Conservation (phyloP, 1,139 yeast species). For the Torulaspora globosa region DNA sequence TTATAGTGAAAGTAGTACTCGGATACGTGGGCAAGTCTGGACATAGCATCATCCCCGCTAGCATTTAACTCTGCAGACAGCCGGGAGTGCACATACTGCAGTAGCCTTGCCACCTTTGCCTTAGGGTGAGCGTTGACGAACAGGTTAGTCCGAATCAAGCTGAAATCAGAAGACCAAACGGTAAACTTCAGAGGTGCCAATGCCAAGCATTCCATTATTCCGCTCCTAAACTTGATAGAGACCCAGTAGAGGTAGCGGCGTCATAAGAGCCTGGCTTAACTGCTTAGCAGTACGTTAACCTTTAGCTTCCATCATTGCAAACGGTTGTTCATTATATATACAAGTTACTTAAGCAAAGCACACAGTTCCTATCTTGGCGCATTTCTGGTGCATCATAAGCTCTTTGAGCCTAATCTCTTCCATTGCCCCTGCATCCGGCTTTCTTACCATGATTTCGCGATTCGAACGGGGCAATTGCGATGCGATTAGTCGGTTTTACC, state of each 20-base stretch:
- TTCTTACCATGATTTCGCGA: neutral
- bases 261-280: neutral
- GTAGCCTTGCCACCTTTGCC: constrained; percentile 24
- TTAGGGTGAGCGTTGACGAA: constrained; percentile 27
- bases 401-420: neutral
- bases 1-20: constrained; percentile 12
- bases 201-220: constrained; percentile 23
- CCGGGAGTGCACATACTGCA: constrained; percentile 28
- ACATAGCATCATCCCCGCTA: neutral
- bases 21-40: constrained; percentile 3
- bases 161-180: constrained; percentile 23
- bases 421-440: neutral
- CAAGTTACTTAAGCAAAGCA: neutral
- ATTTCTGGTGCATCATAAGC: neutral
- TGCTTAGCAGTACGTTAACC: neutral
- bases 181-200: constrained; percentile 23
- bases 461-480: too few species aligned
- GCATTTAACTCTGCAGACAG: constrained; percentile 10
- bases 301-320: constrained; percentile 3
- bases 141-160: constrained; percentile 17
- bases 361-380: too few species aligned
- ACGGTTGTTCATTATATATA: constrained; percentile 4
- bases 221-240: neutral
- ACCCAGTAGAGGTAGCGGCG: neutral
- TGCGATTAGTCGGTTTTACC: constrained; percentile 5